Conservation (phyloP, 257 asterid species). For the Linderniella brevidens region DNA sequence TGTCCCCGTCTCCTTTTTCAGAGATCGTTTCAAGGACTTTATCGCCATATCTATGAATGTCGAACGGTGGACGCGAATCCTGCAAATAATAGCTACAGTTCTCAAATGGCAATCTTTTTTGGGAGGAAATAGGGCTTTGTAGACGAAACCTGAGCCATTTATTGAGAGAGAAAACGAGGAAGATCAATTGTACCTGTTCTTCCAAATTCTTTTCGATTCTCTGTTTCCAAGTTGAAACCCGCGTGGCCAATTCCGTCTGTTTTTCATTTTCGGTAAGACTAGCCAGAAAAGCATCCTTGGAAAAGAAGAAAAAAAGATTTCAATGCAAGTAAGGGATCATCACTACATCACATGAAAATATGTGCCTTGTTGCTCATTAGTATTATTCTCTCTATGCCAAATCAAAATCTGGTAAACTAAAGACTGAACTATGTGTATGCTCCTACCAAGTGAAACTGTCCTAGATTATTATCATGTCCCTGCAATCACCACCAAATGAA, state of each 20-base stretch:
- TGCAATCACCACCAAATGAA: conserved; percentile 8
- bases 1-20: conserved; percentile 17
- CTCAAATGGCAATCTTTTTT: not conserved
- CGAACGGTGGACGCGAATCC: conserved; percentile 84
- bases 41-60: conserved; percentile 78
- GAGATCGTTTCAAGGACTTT: conserved; percentile 50
- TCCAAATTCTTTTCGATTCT: conserved; percentile 74
- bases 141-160: conserved; percentile 6
- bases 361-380: no score
- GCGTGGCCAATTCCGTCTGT: conserved; percentile 71
- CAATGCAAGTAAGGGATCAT: no score
- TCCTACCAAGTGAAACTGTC: no score
- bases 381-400: no score
- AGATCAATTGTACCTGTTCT: conserved; percentile 41
- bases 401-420: no score
- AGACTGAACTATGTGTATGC: no score
- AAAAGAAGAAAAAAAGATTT: no score
- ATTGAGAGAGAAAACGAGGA: conserved; percentile 5
- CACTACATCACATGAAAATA: no score
- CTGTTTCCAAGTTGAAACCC: conserved; percentile 89
- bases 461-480: no score
- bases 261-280: conserved; percentile 67
- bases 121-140: not conserved
- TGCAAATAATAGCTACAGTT: conserved; percentile 18
- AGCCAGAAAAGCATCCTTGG: conserved; percentile 72